Conservation (phyloP, 2,329 filamentous ascomycete species). For the Trichoderma harzianum region DNA sequence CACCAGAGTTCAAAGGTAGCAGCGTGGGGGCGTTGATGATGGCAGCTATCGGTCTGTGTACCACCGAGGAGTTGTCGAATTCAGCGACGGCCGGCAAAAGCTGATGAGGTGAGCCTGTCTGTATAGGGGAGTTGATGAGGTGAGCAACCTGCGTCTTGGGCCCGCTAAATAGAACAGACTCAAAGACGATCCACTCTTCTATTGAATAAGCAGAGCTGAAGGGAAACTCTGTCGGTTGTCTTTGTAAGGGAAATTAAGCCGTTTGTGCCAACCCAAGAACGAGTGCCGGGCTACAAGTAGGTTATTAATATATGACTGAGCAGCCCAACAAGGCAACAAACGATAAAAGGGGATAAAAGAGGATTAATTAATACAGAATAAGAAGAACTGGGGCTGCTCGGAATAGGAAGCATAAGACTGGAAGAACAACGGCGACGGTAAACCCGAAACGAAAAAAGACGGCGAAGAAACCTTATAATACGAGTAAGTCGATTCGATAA, state of each 20-base stretch:
- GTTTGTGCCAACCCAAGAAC: not conserved
- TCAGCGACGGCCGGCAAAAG: not conserved
- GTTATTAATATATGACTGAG: not conserved
- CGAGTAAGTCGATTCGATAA: not conserved
- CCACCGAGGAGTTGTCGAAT: not conserved
- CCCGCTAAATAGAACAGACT: not conserved
- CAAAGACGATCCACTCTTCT: not conserved
- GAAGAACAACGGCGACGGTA: not conserved
- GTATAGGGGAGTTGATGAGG: not conserved
- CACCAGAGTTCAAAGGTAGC: not conserved
- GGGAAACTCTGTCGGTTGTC: not conserved
- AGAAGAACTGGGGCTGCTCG: not conserved
- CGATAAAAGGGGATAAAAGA: not conserved
- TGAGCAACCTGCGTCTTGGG: not conserved
- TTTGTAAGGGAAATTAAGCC: not conserved
- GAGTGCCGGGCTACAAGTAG: not conserved
- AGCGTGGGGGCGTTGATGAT: not conserved
- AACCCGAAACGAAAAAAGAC: not conserved
- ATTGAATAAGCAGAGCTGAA: not conserved
- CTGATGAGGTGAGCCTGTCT: not conserved
- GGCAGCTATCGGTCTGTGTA: not conserved
- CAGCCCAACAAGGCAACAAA: not conserved
- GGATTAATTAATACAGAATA: not conserved
- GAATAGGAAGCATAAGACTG: not conserved
- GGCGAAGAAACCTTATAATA: not conserved